Conservation (phyloP, 495 filamentous ascomycete genomes). For the Aspergillus biplanus region DNA sequence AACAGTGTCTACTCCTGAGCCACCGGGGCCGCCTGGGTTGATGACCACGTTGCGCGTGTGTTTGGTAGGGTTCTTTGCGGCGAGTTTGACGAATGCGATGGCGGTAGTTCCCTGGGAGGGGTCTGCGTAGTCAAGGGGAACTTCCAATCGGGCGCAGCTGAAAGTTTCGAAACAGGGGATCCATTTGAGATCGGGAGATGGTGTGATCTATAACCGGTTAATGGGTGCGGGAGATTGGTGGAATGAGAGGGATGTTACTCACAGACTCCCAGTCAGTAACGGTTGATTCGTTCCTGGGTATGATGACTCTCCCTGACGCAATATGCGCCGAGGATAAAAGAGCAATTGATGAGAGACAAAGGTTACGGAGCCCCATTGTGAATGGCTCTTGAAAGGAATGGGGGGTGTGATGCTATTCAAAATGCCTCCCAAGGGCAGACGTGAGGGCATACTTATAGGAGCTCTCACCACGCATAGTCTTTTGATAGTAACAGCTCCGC, state of each 20-base stretch:
- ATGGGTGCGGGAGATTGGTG: neutral
- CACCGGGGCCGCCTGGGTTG: constrained; percentile 48
- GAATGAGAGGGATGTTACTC: neutral
- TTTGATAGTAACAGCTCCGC: too few relatives aligned
- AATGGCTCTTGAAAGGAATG: too few relatives aligned
- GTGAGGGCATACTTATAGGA: too few relatives aligned
- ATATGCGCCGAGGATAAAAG: neutral
- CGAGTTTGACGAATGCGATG: constrained; percentile 31
- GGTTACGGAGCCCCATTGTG: too few relatives aligned
- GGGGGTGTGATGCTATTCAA: too few relatives aligned
- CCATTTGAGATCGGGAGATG: constrained; percentile 28
- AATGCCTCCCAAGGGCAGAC: too few relatives aligned
- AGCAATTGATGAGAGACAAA: neutral
- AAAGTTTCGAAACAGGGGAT: constrained; percentile 29
- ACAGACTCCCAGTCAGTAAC: constrained; percentile 5
- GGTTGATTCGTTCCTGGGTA: neutral
- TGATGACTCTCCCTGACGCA: neutral
- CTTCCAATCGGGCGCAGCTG: constrained; percentile 29
- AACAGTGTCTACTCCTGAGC: constrained; percentile 40
- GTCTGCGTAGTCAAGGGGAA: constrained; percentile 33
- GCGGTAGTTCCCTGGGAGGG: constrained; percentile 21
- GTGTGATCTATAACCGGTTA: constrained; percentile 9
- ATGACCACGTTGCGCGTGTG: constrained; percentile 24
- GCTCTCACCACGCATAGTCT: too few relatives aligned
- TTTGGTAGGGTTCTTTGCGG: constrained; percentile 23